Evolutionary conservation across 2,329 filamentous ascomycete species (phyloP), one percentile per base, ranked within the genome.

Genomic region (Cordyceps tenuipes): DNA sequence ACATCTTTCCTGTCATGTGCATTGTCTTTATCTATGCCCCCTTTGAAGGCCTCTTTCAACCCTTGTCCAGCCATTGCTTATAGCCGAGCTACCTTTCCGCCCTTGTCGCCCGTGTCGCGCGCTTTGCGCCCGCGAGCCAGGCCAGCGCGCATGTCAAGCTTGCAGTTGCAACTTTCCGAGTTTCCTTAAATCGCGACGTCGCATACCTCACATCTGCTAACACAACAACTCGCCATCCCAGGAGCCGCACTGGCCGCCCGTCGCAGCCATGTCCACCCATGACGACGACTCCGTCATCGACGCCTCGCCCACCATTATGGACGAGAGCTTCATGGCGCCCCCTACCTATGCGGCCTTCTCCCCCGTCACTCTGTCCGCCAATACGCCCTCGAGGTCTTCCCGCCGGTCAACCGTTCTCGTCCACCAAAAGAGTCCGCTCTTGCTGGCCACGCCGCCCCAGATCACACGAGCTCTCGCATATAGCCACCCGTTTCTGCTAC

Each of bases 391-490:
- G 59, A 76, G 79, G 61, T 77, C 82, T 36, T 80, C 83, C 49
- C 88, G 93, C 63, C 86, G 90, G 50, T 95, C 91, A 19, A 95
- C 91, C 61, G 92, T 99, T 66, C 85, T 97, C 66, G 92, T 99
- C 21, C 92, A 97, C 74, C 93, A 96, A 73, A 99, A 97, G 76
- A 96, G 91, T 17, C 94, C 94, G 12, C 76, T 99, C 50, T 82
- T 99, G 19, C 87, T 96, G 62, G 91, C 93, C 17, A 99, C 94
- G 10, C 94, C 94, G 48, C 94, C 94, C 1, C 90, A 96, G 70
- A 88, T 99, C 71, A 99, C 94, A 2, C 85, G 94, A 66, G 92
- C 93, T 15, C 81, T 99, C 62, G 93, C 93, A 64, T 97, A 97
- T 72, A 96, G 92, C 64, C 93, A 99, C 71, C 92, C 94, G 0